phyloP scores from a whole-genome alignment of 768 basidiomycete species.

The Clitopilus hobsonii region DNA sequence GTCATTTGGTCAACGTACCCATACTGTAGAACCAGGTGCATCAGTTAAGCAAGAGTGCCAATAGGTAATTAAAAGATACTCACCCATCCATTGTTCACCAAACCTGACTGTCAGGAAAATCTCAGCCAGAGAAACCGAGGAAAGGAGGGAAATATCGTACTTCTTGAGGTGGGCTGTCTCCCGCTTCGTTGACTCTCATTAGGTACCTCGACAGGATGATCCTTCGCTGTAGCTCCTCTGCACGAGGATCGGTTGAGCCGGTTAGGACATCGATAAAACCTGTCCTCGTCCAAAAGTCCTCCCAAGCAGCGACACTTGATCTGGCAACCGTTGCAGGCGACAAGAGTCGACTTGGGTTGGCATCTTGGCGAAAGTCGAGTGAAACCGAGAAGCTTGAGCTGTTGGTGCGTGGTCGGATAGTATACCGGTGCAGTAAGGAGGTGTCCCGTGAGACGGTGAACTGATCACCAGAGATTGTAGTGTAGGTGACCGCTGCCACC shows the following conservation, averaged over 20 bases:
- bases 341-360: slow-evolving; percentile 15
- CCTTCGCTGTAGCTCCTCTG: slow-evolving; percentile 51
- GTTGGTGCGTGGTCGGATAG: slow-evolving; percentile 26
- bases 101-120: slow-evolving; percentile 30
- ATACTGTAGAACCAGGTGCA: slow-evolving; percentile 18
- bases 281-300: slow-evolving; percentile 39
- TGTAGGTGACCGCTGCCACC: slow-evolving; percentile 35
- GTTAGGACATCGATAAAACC: slow-evolving; percentile 52
- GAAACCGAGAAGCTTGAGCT: slow-evolving; percentile 29
- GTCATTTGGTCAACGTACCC: no score
- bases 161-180: slow-evolving; percentile 53
- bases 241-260: slow-evolving; percentile 43
- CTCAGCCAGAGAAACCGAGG: not conserved
- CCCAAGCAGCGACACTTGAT: slow-evolving; percentile 38
- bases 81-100: slow-evolving; percentile 55
- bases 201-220: slow-evolving; percentile 54
- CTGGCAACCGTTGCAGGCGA: slow-evolving; percentile 14
- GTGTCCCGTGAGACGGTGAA: slow-evolving; percentile 38
- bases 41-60: not conserved
- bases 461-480: slow-evolving; percentile 34
- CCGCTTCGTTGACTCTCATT: slow-evolving; percentile 56
- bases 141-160: slow-evolving; percentile 22
- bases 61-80: slow-evolving; percentile 11
- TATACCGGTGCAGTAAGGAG: slow-evolving; percentile 41
- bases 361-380: slow-evolving; percentile 20